Evolutionary conservation across 108 stramenopile genomes (phyloP).

Genomic region (Chaetoceros tenuissimus): DNA sequence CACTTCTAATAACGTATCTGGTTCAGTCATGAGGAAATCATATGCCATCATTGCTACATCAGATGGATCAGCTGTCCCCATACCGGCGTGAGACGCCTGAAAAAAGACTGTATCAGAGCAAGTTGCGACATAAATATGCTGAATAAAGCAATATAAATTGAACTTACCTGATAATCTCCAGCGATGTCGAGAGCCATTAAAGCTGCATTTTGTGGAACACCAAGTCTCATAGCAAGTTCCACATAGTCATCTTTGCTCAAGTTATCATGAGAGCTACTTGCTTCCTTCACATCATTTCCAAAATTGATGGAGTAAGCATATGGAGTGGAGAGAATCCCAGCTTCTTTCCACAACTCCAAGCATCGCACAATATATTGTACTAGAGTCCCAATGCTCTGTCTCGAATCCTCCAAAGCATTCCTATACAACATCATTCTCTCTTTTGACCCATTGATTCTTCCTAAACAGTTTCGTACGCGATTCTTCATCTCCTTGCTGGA

Average conservation of each 20-base stretch:
- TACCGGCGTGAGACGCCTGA: slow-evolving; percentile 23
- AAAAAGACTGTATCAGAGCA: no score
- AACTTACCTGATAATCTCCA: slow-evolving; percentile 34
- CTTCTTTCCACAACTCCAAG: slow-evolving; percentile 57
- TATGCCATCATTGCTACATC: slow-evolving; percentile 41
- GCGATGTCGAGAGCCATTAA: slow-evolving; percentile 32
- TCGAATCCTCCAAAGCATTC: slow-evolving; percentile 30
- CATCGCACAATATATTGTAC: slow-evolving; percentile 37
- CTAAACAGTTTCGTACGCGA: slow-evolving; percentile 20
- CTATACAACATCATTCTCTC: slow-evolving; percentile 12
- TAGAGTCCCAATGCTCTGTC: slow-evolving; percentile 26
- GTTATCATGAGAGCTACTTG: no score
- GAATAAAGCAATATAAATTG: no score
- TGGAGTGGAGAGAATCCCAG: slow-evolving; percentile 24
- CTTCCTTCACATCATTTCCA: background rate
- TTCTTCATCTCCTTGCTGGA: slow-evolving; percentile 28
- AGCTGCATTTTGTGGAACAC: slow-evolving; percentile 38
- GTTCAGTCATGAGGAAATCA: slow-evolving; percentile 19
- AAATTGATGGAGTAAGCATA: slow-evolving; percentile 6
- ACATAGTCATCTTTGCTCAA: slow-evolving; percentile 17
- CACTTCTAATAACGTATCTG: slow-evolving; percentile 19
- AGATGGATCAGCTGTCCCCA: slow-evolving; percentile 37
- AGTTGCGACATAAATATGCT: background rate
- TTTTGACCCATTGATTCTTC: slow-evolving; percentile 8
- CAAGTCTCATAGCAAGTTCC: slow-evolving; percentile 36